phyloP scores from a whole-genome alignment of 768 basidiomycete species.

The Ephemerocybe angulata region DNA sequence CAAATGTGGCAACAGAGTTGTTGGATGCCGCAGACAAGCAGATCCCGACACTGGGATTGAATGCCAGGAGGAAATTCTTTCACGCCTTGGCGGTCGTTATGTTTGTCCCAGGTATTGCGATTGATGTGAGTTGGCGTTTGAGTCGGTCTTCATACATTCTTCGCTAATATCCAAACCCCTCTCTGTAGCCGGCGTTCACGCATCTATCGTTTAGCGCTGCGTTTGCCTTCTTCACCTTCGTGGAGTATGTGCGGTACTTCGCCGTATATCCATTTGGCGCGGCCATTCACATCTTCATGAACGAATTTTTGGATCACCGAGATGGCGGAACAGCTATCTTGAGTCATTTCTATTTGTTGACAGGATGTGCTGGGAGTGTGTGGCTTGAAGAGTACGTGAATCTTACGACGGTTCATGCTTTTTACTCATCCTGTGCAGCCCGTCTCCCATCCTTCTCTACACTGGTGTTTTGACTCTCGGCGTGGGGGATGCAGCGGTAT shows the following conservation, averaged over 20 bases:
- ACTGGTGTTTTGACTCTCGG: conserved; percentile 89
- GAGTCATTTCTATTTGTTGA: conserved; percentile 95
- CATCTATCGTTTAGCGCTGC: conserved; percentile 93
- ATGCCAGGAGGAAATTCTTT: conserved; percentile 94
- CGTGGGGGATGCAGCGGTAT: conserved; percentile 88
- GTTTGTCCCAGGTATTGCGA: conserved; percentile 91
- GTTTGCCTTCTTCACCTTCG: conserved; percentile 92
- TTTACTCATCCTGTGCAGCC: conserved; percentile 24
- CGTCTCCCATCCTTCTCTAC: conserved; percentile 49
- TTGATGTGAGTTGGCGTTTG: conserved; percentile 65
- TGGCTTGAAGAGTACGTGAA: conserved; percentile 89
- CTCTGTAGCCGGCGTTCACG: conserved; percentile 84
- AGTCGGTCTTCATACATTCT: conserved; percentile 5
- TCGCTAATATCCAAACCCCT: conserved; percentile 12
- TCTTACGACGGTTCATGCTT: conserved; percentile 7
- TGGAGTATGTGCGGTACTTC: conserved; percentile 97
- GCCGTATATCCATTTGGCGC: conserved; percentile 96
- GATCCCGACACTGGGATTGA: conserved; percentile 84
- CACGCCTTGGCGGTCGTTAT: conserved; percentile 93
- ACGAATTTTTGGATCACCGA: conserved; percentile 93
- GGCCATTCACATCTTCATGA: conserved; percentile 90
- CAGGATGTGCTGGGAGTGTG: conserved; percentile 88
- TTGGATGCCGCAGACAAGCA: conserved; percentile 87
- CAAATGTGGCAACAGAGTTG: conserved; percentile 60
- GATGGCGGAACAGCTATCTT: conserved; percentile 95